Percentiles rank a stretch among this genome's conserved stretches.
phyloP scores from a whole-genome alignment of 805 yeast species.

The Candida suzukii region DNA sequence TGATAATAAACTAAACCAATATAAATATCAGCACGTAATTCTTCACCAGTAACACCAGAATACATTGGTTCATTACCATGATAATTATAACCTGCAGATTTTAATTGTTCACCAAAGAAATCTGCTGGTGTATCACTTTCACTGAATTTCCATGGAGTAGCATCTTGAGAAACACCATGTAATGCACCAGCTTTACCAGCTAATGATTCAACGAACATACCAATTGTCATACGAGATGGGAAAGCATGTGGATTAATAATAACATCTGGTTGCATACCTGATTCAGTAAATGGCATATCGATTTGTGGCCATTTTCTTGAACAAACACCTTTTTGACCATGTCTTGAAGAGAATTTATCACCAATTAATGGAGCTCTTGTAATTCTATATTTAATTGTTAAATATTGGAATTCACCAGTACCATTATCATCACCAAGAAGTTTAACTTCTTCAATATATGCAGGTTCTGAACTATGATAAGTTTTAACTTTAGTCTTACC shows the following conservation, averaged over 20 bases:
- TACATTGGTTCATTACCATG: slow-evolving; percentile 99
- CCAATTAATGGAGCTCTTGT: slow-evolving; percentile 93
- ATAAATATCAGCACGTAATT: slow-evolving; percentile 90
- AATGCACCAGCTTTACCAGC: slow-evolving; percentile 99
- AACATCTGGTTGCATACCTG: slow-evolving; percentile 96
- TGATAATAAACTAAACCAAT: slow-evolving; percentile 97
- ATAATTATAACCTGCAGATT: slow-evolving; percentile 85
- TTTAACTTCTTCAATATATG: slow-evolving; percentile 91
- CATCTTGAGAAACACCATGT: slow-evolving; percentile 95
- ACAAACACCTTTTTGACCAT: slow-evolving; percentile 98
- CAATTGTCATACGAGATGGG: slow-evolving; percentile 99
- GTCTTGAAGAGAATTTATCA: slow-evolving; percentile 95
- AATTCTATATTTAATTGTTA: slow-evolving; percentile 84
- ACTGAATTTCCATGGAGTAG: slow-evolving; percentile 92
- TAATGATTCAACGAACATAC: slow-evolving; percentile 96
- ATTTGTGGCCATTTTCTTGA: slow-evolving; percentile 96
- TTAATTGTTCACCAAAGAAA: slow-evolving; percentile 90
- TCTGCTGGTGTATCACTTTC: slow-evolving; percentile 96
- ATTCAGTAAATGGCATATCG: slow-evolving; percentile 95
- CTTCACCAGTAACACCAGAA: slow-evolving; percentile 98
- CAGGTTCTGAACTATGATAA: slow-evolving; percentile 92
- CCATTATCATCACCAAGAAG: slow-evolving; percentile 77
- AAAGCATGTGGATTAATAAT: slow-evolving; percentile 98
- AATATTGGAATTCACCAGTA: slow-evolving; percentile 72
- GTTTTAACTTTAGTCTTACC: slow-evolving; percentile 90